phyloP scores from a whole-genome alignment of 2,329 filamentous ascomycete species.

The Alternaria dauci region DNA sequence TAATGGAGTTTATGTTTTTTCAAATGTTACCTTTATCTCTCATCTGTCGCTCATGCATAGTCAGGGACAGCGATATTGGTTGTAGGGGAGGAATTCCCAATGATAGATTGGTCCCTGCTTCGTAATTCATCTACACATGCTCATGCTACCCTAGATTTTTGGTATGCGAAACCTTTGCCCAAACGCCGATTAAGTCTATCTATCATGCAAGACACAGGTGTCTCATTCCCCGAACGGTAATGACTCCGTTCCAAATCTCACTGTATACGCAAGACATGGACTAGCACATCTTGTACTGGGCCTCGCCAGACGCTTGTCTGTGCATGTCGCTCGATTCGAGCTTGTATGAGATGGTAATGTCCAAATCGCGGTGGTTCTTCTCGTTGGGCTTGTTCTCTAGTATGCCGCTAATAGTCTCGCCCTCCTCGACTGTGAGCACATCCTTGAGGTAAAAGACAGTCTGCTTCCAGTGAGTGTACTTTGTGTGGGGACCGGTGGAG shows the following conservation, averaged over 20 bases:
- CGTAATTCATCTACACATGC: constrained; percentile 37
- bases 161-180: constrained; percentile 17
- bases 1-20: constrained; percentile 15
- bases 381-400: constrained; percentile 87
- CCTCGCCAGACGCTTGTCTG: constrained; percentile 72
- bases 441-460: constrained; percentile 98
- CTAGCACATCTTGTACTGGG: constrained; percentile 76
- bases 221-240: constrained; percentile 1
- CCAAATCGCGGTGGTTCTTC: constrained; percentile 93
- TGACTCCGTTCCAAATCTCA: neutral
- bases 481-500: constrained; percentile 96
- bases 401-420: constrained; percentile 77
- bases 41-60: neutral
- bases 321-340: constrained; percentile 78
- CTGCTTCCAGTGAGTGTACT: constrained; percentile 99
- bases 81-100: constrained; percentile 50
- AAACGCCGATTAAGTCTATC: constrained; percentile 35
- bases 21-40: neutral
- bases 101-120: constrained; percentile 47
- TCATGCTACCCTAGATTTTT: constrained; percentile 47
- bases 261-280: constrained; percentile 3
- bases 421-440: constrained; percentile 87
- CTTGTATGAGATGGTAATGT: constrained; percentile 86
- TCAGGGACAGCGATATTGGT: constrained; percentile 5
- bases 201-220: constrained; percentile 16